A percentile compares a stretch with the other conserved stretches of the same genome.
Evolutionary conservation across 345 rosid genomes (phyloP).

Genomic region (Citrus trifoliata): DNA sequence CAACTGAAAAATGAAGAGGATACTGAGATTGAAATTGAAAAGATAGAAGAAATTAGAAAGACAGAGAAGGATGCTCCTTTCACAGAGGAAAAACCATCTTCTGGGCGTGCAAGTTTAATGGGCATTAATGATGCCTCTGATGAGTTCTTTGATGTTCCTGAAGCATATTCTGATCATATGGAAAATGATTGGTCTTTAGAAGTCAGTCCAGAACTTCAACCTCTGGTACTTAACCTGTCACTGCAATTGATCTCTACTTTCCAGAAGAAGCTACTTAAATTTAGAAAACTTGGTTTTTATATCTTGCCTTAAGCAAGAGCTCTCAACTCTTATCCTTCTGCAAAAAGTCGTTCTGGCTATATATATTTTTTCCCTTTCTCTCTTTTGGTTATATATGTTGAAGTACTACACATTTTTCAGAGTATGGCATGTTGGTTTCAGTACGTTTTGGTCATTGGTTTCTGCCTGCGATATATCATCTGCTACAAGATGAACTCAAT

Average conservation of each 20-base stretch:
- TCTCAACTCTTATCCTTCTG: not conserved
- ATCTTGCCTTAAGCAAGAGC: not conserved
- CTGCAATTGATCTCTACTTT: not conserved
- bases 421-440: not conserved
- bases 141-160: constrained; percentile 94
- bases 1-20: constrained; percentile 18
- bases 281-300: not conserved
- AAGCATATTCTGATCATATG: constrained; percentile 45
- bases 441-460: not conserved
- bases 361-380: not conserved
- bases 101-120: constrained; percentile 44
- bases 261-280: not conserved
- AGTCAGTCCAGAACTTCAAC: constrained; percentile 28
- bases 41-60: constrained; percentile 13
- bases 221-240: constrained; percentile 30
- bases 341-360: not conserved
- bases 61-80: constrained; percentile 10
- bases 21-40: constrained; percentile 22
- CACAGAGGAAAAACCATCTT: constrained; percentile 39
- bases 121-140: constrained; percentile 62
- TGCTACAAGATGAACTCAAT: not conserved
- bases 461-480: not conserved
- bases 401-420: not conserved
- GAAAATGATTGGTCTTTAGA: constrained; percentile 54
- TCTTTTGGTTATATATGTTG: not conserved